Evolutionary conservation across 2,329 filamentous ascomycete species (phyloP), one percentile per base, ranked within the genome.

Genomic region (Intubia oerlemansii): DNA sequence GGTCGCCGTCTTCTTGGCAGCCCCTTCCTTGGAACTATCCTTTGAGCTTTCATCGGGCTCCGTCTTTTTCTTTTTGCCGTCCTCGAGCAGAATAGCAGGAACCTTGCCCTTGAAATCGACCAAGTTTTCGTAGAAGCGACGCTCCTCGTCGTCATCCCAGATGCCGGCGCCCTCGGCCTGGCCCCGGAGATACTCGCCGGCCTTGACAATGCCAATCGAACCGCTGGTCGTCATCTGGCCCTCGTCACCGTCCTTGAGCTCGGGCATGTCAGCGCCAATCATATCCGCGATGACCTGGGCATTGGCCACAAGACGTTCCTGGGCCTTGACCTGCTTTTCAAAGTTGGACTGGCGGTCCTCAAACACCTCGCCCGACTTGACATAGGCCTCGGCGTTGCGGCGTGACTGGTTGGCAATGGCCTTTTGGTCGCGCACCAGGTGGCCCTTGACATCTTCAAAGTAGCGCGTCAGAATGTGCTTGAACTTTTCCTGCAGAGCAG

Each of bases 91-190:
- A 41, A 98, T 90, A 2, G 76, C 76, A 0, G 88, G 90, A 3
- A 98, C 88, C 41, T 92, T 90, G 40, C 90, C 88, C 45, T 90
- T 92, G 11, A 98, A 57, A 45, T 98, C 88, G 10, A 91, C 77
- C 9, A 98, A 52, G 38, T 93, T 95, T 55, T 98, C 88, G 52
- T 98, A 98, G 48, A 98, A 98, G 35, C 88, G 78, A 34, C 88
- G 72, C 51, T 98, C 85, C 31, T 98, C 88, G 44, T 98, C 88
- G 41, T 98, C 88, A 53, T 93, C 84, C 88, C 88, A 98, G 36
- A 98, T 95, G 1, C 88, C 88, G 15, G 84, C 67, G 13, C 82
- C 84, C 34, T 95, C 85, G 14, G 74, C 76, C 46, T 90, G 79
- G 10, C 82, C 84, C 21, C 81, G 76, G 22, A 95, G 59, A 43